A percentile compares a stretch with the other conserved stretches of the same genome.
These are phyloP conservation scores for Exophiala calicioides DNA, from an alignment of 2,329 filamentous ascomycete species.

Conservation along the genomic window DNA sequence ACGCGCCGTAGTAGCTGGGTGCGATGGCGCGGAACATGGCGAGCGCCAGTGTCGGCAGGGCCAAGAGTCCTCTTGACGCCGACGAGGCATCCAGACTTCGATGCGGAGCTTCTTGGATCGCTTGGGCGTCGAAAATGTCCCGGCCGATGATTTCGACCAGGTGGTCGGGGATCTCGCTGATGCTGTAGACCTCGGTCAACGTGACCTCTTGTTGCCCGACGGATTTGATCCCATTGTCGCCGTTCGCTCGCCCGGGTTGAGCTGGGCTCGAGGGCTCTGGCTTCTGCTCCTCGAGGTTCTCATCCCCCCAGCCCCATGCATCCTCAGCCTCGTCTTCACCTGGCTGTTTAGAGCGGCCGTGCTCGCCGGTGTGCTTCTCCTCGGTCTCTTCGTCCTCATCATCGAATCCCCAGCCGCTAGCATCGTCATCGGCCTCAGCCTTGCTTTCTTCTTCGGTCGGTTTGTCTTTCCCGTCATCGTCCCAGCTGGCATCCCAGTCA, in stretches of 20 bases:
- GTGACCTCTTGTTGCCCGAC: constrained; percentile 67
- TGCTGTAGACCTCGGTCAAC: constrained; percentile 80
- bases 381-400: constrained; percentile 38
- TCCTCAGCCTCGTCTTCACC: constrained; percentile 53
- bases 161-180: constrained; percentile 81
- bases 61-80: constrained; percentile 44
- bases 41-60: constrained; percentile 49
- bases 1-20: constrained; percentile 47
- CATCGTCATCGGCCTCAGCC: constrained; percentile 52
- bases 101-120: constrained; percentile 40
- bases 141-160: constrained; percentile 54
- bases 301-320: constrained; percentile 86
- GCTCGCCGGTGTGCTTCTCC: constrained; percentile 38
- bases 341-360: constrained; percentile 23
- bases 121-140: constrained; percentile 45
- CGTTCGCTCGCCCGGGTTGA: constrained; percentile 13
- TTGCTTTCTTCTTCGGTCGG: background rate
- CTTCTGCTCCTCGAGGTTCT: constrained; percentile 47
- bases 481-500: constrained; percentile 82
- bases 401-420: constrained; percentile 54
- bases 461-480: constrained; percentile 47
- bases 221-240: constrained; percentile 1
- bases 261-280: background rate
- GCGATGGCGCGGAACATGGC: constrained; percentile 55
- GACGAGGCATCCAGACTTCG: constrained; percentile 39